Evolutionary conservation across 768 basidiomycete genomes (phyloP), one percentile per base, ranked within the genome.

Genomic region (Lentinus tigrinus): DNA sequence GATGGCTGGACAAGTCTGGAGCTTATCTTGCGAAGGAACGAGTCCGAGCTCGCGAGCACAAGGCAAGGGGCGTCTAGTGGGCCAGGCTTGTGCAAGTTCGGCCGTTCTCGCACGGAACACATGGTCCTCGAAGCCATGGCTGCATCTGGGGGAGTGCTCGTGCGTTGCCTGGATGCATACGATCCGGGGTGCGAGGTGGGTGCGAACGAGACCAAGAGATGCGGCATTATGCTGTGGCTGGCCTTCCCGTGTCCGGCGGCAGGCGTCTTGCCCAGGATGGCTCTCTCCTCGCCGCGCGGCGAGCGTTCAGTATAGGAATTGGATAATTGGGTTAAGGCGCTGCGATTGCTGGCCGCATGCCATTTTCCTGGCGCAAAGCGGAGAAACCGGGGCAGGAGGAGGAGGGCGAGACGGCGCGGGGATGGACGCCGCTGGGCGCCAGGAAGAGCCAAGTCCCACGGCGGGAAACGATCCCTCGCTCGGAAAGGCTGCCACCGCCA

Each of bases 381-480:
- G 66, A 21, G 62, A 62, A n/a, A 58, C 67, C 40, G 67, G 71
- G 19, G 61, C 70, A 37, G 64, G 70, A 34, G 65, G 69, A 17
- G 62, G 61, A 6, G 40, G 57, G 26, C 58, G 64, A 5, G 21
- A 13, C 31, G 31, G 31, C 23, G 43, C 43, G 42, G 68, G 47
- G 64, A 60, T 37, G 47, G 66, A 26, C 58, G 64, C 43, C 27
- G 58, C n/a, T 60, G 63, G 31, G 14, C 51, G 66, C 64, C 40
- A 43, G 58, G 26, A 58, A 67, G 47, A 67, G 67, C 49, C 58
- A 66, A 9, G 43, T 48, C 47, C 47, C 47, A 48, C 47, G 47
- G 47, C 47, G 47, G 47, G 28, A 24, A 16, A 19, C 26, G 58
- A 49, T 48, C 53, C 42, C 34, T 59, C 28, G 6, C 14, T 19